These are phyloP conservation scores for Linnemannia elongata DNA, from an alignment of 192 early-diverging fungal genomes.

Conservation along the genomic window DNA sequence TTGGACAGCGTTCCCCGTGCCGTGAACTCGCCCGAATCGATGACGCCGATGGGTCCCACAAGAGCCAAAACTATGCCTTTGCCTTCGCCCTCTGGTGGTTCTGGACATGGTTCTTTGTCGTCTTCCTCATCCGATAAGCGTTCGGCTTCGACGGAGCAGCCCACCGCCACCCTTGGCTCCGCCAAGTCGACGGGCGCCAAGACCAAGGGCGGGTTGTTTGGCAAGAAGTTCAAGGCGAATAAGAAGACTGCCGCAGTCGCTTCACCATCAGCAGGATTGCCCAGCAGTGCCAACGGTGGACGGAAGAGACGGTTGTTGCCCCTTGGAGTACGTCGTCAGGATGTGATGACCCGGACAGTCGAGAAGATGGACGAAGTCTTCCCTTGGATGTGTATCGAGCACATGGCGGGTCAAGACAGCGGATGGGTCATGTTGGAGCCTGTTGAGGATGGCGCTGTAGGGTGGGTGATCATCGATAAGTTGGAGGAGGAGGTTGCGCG, in stretches of 20 bases:
- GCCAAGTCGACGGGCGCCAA: not conserved
- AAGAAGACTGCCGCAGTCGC: not conserved
- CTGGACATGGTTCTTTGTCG: constrained; percentile 34
- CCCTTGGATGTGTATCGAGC: constrained; percentile 56
- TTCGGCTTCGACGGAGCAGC: not conserved
- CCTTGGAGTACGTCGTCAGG: constrained; percentile 32
- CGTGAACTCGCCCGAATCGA: constrained; percentile 7
- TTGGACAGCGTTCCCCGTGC: constrained; percentile 3
- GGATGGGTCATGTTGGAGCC: constrained; percentile 54
- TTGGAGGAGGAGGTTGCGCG: constrained; percentile 23
- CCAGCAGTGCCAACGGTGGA: constrained; percentile 12
- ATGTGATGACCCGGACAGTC: constrained; percentile 51
- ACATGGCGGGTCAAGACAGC: constrained; percentile 54
- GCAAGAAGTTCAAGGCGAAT: constrained; percentile 21
- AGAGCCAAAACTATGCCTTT: constrained; percentile 1
- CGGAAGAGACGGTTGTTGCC: constrained; percentile 37
- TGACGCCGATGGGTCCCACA: not conserved
- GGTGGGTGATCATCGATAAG: constrained; percentile 46
- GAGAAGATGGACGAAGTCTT: constrained; percentile 54
- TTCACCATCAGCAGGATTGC: not conserved
- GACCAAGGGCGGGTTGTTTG: constrained; percentile 21
- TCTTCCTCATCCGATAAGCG: constrained; percentile 14
- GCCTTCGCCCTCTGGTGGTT: constrained; percentile 37
- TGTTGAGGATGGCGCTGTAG: constrained; percentile 43
- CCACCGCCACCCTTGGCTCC: not conserved